Evolutionary conservation across 108 stramenopile species (phyloP).

Genomic region (Pseudonitzschia multistriata): DNA sequence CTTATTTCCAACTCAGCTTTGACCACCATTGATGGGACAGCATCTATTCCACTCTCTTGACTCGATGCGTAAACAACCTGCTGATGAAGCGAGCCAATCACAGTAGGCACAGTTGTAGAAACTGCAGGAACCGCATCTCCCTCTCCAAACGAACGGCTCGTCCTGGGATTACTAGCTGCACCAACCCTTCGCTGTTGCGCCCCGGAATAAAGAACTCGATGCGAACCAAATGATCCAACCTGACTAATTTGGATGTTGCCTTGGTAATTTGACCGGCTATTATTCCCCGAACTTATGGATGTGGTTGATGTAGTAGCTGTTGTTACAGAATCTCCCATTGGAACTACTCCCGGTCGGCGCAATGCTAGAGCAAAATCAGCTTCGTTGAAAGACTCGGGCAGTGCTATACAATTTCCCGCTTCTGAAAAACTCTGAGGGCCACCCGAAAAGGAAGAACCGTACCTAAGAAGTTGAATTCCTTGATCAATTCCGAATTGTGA

Average conservation of each 20-base stretch:
- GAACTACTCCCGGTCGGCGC: constrained; percentile 81
- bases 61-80: constrained; percentile 3
- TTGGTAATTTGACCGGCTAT: constrained; percentile 16
- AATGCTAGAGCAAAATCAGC: constrained; percentile 71
- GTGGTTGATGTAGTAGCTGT: constrained; percentile 18
- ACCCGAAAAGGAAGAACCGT: constrained; percentile 4
- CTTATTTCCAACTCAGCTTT: neutral
- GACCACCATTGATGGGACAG: neutral
- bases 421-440: constrained; percentile 62
- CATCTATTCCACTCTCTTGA: neutral
- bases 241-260: neutral
- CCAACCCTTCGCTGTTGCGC: neutral
- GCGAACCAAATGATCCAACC: constrained; percentile 7
- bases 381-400: constrained; percentile 44
- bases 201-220: neutral
- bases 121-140: neutral
- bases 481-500: constrained; percentile 6
- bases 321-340: constrained; percentile 35
- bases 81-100: constrained; percentile 5
- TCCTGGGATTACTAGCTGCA: neutral
- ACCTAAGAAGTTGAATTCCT: neutral
- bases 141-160: constrained; percentile 22
- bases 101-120: neutral
- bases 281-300: constrained; percentile 12
- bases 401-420: constrained; percentile 27